These are phyloP conservation scores for Retiboletus flavoniger DNA, from an alignment of 1,284 basidiomycete genomes.

Conservation along the genomic window DNA sequence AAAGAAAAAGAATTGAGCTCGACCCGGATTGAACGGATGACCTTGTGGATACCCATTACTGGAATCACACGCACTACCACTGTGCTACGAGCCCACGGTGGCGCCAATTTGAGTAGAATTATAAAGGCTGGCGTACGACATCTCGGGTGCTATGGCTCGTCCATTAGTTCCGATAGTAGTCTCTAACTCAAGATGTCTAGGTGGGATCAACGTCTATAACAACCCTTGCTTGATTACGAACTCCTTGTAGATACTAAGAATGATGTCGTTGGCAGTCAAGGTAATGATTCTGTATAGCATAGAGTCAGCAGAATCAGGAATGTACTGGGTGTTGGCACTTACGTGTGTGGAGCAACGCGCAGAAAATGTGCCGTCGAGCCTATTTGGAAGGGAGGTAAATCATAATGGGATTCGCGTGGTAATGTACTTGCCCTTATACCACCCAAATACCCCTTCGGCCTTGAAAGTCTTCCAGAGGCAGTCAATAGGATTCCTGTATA, in stretches of 20 bases:
- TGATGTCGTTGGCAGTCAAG: constrained; percentile 83
- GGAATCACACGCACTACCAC: constrained; percentile 41
- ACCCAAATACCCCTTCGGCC: constrained; percentile 85
- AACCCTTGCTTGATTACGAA: constrained; percentile 13
- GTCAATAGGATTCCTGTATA: constrained; percentile 92
- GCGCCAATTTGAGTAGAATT: background rate
- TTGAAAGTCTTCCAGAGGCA: constrained; percentile 96
- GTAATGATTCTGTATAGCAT: constrained; percentile 68
- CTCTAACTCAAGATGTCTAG: background rate
- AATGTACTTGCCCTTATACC: constrained; percentile 77
- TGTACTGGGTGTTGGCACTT: constrained; percentile 27
- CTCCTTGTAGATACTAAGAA: constrained; percentile 71
- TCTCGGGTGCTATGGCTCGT: background rate
- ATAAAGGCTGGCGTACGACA: background rate
- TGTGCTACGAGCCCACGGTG: constrained; percentile 33
- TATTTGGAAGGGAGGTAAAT: constrained; percentile 30
- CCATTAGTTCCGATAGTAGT: background rate
- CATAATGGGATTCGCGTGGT: background rate
- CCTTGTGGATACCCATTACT: constrained; percentile 43
- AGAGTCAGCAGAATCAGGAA: constrained; percentile 5
- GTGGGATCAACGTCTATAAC: constrained; percentile 12
- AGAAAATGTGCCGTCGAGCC: constrained; percentile 91
- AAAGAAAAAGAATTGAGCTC: constrained; percentile 39
- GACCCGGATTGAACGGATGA: constrained; percentile 57
- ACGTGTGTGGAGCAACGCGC: constrained; percentile 92